These are phyloP conservation scores for Gracilaria gracilis DNA, from an alignment of 23 red algal genomes.

Conservation along the genomic window DNA sequence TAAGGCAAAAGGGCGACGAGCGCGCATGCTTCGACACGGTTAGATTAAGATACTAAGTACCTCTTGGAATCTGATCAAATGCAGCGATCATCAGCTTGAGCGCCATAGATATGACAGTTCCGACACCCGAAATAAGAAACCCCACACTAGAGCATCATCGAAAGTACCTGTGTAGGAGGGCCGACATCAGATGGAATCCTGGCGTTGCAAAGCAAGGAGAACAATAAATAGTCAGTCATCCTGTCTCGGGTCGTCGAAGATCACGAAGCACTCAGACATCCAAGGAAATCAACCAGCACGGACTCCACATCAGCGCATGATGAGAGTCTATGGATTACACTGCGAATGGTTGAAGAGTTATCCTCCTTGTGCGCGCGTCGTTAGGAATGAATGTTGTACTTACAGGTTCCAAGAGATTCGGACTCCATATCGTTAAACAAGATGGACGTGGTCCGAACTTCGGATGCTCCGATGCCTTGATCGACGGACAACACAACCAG, in stretches of 20 bases:
- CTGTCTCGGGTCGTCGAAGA: too few relatives aligned
- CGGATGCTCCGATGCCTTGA: too few relatives aligned
- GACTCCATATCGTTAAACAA: too few relatives aligned
- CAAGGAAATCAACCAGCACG: slow-evolving; percentile 20
- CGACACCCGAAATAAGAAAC: not conserved
- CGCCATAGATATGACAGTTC: too few relatives aligned
- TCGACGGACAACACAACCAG: not conserved
- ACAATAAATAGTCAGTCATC: not conserved
- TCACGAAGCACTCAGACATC: slow-evolving; percentile 30
- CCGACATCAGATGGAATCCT: too few relatives aligned
- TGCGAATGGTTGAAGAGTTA: slow-evolving; percentile 20
- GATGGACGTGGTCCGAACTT: too few relatives aligned
- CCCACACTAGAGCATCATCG: not conserved
- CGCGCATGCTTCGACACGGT: too few relatives aligned
- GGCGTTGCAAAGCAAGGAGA: not conserved
- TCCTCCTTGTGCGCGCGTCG: slow-evolving; percentile 16
- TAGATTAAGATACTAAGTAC: too few relatives aligned
- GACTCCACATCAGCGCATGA: slow-evolving; percentile 17
- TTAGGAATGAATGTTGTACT: not conserved
- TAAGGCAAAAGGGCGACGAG: too few relatives aligned
- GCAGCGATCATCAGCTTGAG: too few relatives aligned
- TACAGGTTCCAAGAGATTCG: not conserved
- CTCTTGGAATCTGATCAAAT: too few relatives aligned
- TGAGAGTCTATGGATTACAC: slow-evolving; percentile 22
- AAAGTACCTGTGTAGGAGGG: too few relatives aligned